A percentile compares a stretch with the other conserved stretches of the same genome.
phyloP scores from a whole-genome alignment of 192 early-diverging fungal species.

The Umbelopsis ramanniana region DNA sequence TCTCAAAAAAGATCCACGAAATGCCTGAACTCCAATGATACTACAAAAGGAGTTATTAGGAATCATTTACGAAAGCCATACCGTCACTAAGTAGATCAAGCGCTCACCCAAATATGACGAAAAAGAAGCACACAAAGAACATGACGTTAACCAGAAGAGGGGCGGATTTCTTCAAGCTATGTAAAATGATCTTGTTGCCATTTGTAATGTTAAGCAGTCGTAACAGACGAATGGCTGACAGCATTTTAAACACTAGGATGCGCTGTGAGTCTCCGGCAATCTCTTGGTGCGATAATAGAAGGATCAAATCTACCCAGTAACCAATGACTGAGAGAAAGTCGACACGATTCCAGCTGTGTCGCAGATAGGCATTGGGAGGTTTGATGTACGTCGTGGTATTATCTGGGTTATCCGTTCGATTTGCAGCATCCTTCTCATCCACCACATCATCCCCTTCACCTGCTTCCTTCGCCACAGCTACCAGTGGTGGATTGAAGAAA shows the following conservation, averaged over 20 bases:
- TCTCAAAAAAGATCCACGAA: slow-evolving; percentile 59
- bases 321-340: slow-evolving; percentile 57
- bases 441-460: slow-evolving; percentile 24
- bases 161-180: slow-evolving; percentile 60
- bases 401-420: slow-evolving; percentile 20
- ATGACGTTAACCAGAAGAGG: slow-evolving; percentile 58
- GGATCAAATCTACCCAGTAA: slow-evolving; percentile 59
- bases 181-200: slow-evolving; percentile 57
- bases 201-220: slow-evolving; percentile 58
- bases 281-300: slow-evolving; percentile 41
- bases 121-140: slow-evolving; percentile 65
- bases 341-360: slow-evolving; percentile 66
- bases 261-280: slow-evolving; percentile 37
- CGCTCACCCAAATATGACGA: slow-evolving; percentile 57
- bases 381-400: background rate
- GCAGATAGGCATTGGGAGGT: slow-evolving; percentile 50
- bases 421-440: slow-evolving; percentile 29
- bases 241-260: slow-evolving; percentile 56
- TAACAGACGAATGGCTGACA: slow-evolving; percentile 54
- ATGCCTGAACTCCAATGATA: slow-evolving; percentile 63
- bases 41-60: slow-evolving; percentile 27
- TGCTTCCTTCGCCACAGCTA: slow-evolving; percentile 7
- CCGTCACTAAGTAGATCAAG: background rate
- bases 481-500: slow-evolving; percentile 28
- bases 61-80: background rate